Base-by-base conservation (phyloP, 768 basidiomycete species). In the Lentinus tigrinus region DNA sequence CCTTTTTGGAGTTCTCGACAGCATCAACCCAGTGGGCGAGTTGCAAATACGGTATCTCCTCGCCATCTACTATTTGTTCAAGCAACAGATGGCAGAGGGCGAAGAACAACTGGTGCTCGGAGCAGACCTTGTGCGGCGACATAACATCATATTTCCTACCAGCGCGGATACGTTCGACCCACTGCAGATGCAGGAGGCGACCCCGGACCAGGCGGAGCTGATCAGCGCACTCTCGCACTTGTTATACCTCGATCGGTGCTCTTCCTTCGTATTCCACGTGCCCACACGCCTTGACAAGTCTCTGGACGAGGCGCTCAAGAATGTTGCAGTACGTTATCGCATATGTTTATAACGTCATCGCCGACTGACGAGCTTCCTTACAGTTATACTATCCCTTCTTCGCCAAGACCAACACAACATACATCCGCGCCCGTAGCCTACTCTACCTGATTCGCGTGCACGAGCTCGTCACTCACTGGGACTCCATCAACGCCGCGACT, bases 211-310 rank as follows among this genome's bases (percentile, higher is more conserved):
- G 56, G 57, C 56, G 39, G 66, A 69, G 51, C 57, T 61, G 19
- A 63, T 69, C 44, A 62, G 63, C 10, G 52, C 63, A 9, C 39
- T 69, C 16, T 58, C 63, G 26, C 66, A 69, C 54, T 48, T 66
- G 17, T 28, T 67, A 43, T 69, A 67, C 51, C 62, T 66, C 23
- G 64, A 69, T 54, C 64, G 63, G 19, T 62, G 62, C 7, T 62
- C 63, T 5, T 40, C 36, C 7, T 56, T 69, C 5, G 60, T 69
- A 14, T 59, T 69, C 23, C 54, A 44, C 14, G 54, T 61, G 13
- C 56, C 61, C 8, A 51, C 55, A 7, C 39, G 63, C 10, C 40
- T 67, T 11, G 55, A 52, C 16, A 19, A 47, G 11, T 56, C 58
- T n/a, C 65, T 61, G 43, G 64, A 67, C 40, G 61, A 57, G 3